Base-by-base conservation (phyloP, 2,329 filamentous ascomycete species). In the Madurella mycetomatis region DNA sequence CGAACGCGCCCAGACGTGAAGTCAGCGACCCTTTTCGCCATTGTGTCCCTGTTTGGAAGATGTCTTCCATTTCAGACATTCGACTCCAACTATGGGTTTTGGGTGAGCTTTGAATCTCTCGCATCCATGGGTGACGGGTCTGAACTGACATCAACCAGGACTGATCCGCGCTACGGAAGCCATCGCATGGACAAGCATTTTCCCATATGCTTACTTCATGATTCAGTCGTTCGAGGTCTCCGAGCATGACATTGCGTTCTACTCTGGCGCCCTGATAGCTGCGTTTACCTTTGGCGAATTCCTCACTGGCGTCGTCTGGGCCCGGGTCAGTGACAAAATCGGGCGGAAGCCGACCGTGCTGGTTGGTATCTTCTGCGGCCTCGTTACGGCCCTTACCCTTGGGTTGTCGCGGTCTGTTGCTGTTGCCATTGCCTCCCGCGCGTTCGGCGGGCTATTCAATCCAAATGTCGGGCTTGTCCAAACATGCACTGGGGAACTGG, bases 131-230 rank as follows among this genome's bases (percentile, higher is more conserved):
- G 25, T 7, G 25, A 19, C 25, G 9, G 15, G 17, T 5, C n/a
- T 8, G 15, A 16, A 46, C 39, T 52, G 45, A 51, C 34, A 19
- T 9, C 43, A 15, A 9, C 30, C 25, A 58, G 56, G 56, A 15
- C 46, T 49, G 16, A 41, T 54, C 44, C 53, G 53, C 8, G 53
- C 50, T 1, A 54, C 53, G 4, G 50, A 58, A 37, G 51, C 56
- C 40, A 51, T 56, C 39, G 51, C 53, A 13, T 58, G 56, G 51
- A 49, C 40, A 1, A 54, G 53, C 31, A 56, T 52, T 7, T 54
- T 56, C 32, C 56, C 56, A 4, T 58, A 58, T 9, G 44, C 53
- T 4, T 58, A 56, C 42, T 51, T 34, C 50, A 58, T 55, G 53
- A 47, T 58, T 7, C 31, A 41, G 17, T 51, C 53, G 2, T 56